Evolutionary conservation across 371 early-diverging fungal species (phyloP), one percentile per base, ranked within the genome.

Genomic region (Syncephalastrum racemosum): DNA sequence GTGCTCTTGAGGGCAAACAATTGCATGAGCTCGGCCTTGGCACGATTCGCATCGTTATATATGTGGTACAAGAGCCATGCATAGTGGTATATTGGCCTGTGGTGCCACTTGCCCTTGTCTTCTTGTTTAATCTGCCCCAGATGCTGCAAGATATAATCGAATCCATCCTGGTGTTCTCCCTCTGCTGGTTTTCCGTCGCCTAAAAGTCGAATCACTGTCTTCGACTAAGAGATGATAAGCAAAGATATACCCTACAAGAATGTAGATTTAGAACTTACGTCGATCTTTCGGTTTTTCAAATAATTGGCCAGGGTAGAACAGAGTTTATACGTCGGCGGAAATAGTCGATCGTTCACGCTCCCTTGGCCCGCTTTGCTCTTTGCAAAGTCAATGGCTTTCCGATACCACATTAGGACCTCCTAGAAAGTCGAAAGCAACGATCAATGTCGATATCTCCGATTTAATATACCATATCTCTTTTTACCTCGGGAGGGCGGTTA

Each of bases 51-150:
- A 60, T 86, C 77, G 27, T 71, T 67, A 44, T 76, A 82, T 1
- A 86, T 64, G 48, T 80, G 59, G 53, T 82, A 76, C 27, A 75
- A 61, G 56, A 88, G 82, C 82, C 88, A 88, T 7, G 86, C 78
- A 59, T 79, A 73, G 86, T 88, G 69, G 59, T 73, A 90, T 14
- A 74, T 67, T 0, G 84, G 84, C 22, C 85, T 77, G 56, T 90
- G 90, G 24, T 89, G 87, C 84, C 84, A 83, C 14, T 66, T 68
- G 12, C 83, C 81, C 54, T 80, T 85, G 54, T 90, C 90, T 1
- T 67, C 53, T 18, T 61, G 56, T 25, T 78, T 67, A 40, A 88
- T 73, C 18, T 77, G 63, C 10, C 59, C 57, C 10, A 90, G 57
- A 15, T 77, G 77, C 3, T 73, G 63, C 20, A 75, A 71, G 3